Base-by-base conservation (phyloP, 2,329 filamentous ascomycete genomes). In the Periconia macrospinosa region DNA sequence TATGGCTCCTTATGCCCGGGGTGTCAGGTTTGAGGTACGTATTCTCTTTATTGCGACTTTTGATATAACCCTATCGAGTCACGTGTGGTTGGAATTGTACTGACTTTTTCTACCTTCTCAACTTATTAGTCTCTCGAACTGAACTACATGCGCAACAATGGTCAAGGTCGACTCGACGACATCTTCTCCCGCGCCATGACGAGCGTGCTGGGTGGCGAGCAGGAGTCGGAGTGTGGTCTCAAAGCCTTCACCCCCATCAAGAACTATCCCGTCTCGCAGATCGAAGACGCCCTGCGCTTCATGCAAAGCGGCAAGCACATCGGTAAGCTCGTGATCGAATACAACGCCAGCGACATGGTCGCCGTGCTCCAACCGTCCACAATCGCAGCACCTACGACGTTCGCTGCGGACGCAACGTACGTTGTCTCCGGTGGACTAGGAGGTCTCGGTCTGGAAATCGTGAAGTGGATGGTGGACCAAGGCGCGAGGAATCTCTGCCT, bases 401-500 rank as follows among this genome's bases (percentile, higher is more conserved):
- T 58, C 30, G 23, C 44, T 20, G 20, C 44, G 17, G 45, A 61
- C 15, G 57, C 58, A 1, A 50, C 61, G 2, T 66, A 61, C 35
- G 5, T 65, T 1, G 47, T 66, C n/a, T 35, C 49, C 40, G 61
- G 61, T 19, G 60, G 60, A 7, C 45, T 56, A 1, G 60, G 63
- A 1, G 60, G 60, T 1, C 15, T 65, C 10, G 63, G 63, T 8
- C 53, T 60, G 8, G 49, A 41, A 18, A 53, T 65, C 13, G 50
- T 60, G 1, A 41, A 41, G 13, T 57, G 54, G 55, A 52, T 66
- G 45, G 41, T 51, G 11, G 20, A 41, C 19, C 41, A 53, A 35
- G 60, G 63, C 1, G 63, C 61, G 6, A 54, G 51, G 20, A 54
- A 56, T 33, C 30, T 66, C 11, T 47, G 56, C 15, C 30, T 65